These are phyloP conservation scores for Phytopythium montanum DNA, from an alignment of 352 stramenopile genomes.

Conservation along the genomic window DNA sequence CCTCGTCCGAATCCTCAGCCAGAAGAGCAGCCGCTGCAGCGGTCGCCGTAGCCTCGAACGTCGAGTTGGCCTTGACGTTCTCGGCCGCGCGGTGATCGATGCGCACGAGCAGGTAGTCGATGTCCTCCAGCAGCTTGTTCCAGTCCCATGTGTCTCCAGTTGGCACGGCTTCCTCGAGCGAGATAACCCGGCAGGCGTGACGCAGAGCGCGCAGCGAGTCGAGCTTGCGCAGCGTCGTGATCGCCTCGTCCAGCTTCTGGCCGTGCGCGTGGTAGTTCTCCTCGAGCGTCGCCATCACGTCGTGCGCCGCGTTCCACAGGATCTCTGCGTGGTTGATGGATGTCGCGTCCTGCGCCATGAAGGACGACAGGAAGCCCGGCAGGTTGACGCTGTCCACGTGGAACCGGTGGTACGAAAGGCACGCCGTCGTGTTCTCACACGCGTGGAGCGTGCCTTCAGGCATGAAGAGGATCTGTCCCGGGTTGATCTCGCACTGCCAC, in stretches of 20 bases:
- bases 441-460: constrained; percentile 92
- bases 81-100: constrained; percentile 49
- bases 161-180: constrained; percentile 61
- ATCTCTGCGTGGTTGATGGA: constrained; percentile 92
- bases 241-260: constrained; percentile 29
- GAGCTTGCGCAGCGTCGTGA: constrained; percentile 57
- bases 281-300: constrained; percentile 87
- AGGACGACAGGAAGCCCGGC: constrained; percentile 83
- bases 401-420: constrained; percentile 93
- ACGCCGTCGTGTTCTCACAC: constrained; percentile 91
- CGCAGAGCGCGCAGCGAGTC: constrained; percentile 59
- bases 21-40: constrained; percentile 22
- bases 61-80: constrained; percentile 28
- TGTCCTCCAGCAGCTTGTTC: constrained; percentile 72
- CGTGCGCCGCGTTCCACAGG: constrained; percentile 90
- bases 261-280: constrained; percentile 63
- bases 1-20: constrained; percentile 21
- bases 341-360: constrained; percentile 87
- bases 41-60: constrained; percentile 18
- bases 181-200: constrained; percentile 58
- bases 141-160: constrained; percentile 79
- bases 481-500: constrained; percentile 86
- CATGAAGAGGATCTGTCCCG: constrained; percentile 93
- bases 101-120: constrained; percentile 56
- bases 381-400: constrained; percentile 93